phyloP scores from a whole-genome alignment of 2,329 filamentous ascomycete species.

The Lachnellula cervina region DNA sequence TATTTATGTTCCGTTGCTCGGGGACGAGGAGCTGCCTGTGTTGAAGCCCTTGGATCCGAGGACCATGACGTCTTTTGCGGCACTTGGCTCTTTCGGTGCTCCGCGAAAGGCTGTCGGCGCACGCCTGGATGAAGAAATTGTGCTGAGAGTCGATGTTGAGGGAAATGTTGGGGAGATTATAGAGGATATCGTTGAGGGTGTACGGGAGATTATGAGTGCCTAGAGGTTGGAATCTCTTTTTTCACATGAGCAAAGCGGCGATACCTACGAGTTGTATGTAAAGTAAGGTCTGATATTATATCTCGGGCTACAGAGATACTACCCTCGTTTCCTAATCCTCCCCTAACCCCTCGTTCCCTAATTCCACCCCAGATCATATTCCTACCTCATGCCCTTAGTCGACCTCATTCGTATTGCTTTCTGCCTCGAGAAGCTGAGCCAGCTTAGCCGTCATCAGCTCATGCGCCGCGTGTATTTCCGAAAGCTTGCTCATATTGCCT shows the following conservation, averaged over 20 bases:
- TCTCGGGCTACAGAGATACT: too few relatives aligned
- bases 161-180: conserved; percentile 22
- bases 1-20: conserved; percentile 29
- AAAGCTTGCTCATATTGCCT: neutral
- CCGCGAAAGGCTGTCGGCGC: neutral
- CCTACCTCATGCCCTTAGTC: neutral
- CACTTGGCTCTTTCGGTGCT: conserved; percentile 10
- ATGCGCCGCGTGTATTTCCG: neutral
- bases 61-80: conserved; percentile 21
- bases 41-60: conserved; percentile 28
- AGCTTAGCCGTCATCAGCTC: neutral
- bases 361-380: too few relatives aligned
- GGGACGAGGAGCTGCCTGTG: conserved; percentile 23
- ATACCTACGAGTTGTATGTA: too few relatives aligned
- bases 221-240: neutral
- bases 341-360: too few relatives aligned
- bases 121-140: conserved; percentile 23
- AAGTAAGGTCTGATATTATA: too few relatives aligned
- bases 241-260: too few relatives aligned
- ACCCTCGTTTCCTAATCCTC: too few relatives aligned
- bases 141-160: conserved; percentile 18
- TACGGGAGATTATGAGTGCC: conserved; percentile 12
- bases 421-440: neutral
- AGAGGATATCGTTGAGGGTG: conserved; percentile 22
- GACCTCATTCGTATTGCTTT: neutral